Evolutionary conservation across 768 basidiomycete species (phyloP), one percentile per base, ranked within the genome.

Genomic region (Postia placenta): DNA sequence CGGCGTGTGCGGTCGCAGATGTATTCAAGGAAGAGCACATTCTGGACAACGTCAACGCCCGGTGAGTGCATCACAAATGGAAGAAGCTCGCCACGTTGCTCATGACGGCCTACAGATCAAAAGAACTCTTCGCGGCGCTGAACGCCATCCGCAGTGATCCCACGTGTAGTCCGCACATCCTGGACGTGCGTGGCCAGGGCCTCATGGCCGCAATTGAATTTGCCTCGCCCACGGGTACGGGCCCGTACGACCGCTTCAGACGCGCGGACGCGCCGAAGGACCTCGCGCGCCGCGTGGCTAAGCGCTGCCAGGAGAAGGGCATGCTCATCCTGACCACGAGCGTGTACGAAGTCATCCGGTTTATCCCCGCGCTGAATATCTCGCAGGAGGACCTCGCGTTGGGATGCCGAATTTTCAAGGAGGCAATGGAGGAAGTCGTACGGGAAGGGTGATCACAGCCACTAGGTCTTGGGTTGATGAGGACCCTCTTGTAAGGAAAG

Each of bases 321-420:
- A 67, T 97, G 72, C 64, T 96, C 42, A 79, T 95, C 35, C 72
- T 97, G 50, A 95, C 94, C 11, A 96, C 94, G 22, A 90, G 87
- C 44, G 75, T 89, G 22, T 94, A 87, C 64, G 87, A 94, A 64
- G 85, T 86, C 12, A 71, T 96, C 50, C 74, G 93, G 60, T 96
- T 98, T 73, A 97, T 98, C 59, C 95, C 95, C 3, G 80, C 95
- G 14, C 67, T 97, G 58, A 94, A 91, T 62, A 79, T 95, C 53
- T 78, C 75, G 20, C 66, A 79, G 65, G 78, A 74, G 63, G 91
- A 97, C 62, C 68, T 96, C 70, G 73, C 67, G 57, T 80, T 81
- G 61, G 87, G 87, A 0, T 72, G 71, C 50, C 60, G 64, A 33
- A 81, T 89, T 23, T 90, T 91, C 64, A 70, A 60, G 27, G 76